Conservation (phyloP, 805 yeast genomes). For the Suhomyces sp. region DNA sequence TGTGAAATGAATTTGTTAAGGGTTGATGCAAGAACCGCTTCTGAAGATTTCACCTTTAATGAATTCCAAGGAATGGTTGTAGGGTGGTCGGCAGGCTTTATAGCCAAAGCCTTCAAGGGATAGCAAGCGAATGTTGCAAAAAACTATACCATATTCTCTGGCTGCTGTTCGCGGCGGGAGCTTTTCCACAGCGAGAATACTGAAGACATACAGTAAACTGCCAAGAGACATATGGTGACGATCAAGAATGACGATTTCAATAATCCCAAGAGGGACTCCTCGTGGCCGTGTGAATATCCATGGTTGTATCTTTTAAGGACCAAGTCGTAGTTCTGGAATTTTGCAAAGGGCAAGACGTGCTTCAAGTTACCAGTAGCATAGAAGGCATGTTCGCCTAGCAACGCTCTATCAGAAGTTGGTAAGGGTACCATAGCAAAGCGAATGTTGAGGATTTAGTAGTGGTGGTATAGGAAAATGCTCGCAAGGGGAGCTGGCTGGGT, state of each 20-base stretch:
- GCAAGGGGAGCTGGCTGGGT: too few species aligned
- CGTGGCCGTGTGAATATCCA: conserved; percentile 2
- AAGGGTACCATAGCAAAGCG: conserved; percentile 20
- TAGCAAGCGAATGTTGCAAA: too few species aligned
- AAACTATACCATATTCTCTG: too few species aligned
- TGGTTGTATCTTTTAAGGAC: conserved; percentile 6
- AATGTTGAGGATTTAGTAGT: conserved; percentile 1
- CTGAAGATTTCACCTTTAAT: too few species aligned
- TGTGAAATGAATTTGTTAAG: too few species aligned
- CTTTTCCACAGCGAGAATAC: too few species aligned
- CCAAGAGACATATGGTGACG: neutral
- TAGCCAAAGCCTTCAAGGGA: too few species aligned
- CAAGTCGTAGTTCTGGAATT: conserved; percentile 21
- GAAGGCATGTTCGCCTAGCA: conserved; percentile 28
- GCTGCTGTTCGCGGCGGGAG: too few species aligned
- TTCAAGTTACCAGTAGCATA: conserved; percentile 29
- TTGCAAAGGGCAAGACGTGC: conserved; percentile 22
- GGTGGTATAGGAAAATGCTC: too few species aligned
- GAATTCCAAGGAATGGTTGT: too few species aligned
- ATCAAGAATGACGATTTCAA: neutral
- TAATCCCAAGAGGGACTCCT: neutral
- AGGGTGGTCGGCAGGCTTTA: too few species aligned
- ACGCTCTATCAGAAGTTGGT: conserved; percentile 18
- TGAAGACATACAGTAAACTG: neutral
- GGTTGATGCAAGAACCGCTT: too few species aligned